Base-by-base conservation (phyloP, 2,329 filamentous ascomycete species). In the Fusarium phyllophilum region DNA sequence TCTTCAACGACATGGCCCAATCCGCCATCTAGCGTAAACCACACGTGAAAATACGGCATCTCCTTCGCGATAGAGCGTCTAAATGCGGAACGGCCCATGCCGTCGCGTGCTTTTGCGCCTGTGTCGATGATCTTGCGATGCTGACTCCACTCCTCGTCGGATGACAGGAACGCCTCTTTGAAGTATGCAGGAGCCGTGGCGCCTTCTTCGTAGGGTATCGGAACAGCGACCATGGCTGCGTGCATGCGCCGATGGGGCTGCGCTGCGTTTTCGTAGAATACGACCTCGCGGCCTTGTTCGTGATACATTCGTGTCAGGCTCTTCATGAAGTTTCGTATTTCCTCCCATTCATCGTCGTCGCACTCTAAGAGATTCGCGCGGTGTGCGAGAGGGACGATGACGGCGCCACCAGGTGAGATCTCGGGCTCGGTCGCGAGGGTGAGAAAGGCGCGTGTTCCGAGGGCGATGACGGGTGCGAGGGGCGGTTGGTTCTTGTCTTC, bases 241-340 rank as follows among this genome's bases (percentile, higher is more conserved):
- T 99, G 96, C 67, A 89, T 88, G 75, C 93, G 93, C 24, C 93
- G 88, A 7, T 93, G 89, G 3, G 95, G 95, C 20, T 90, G 86
- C 1, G 95, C 95, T 6, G 96, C 96, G 81, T 99, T 98, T 80
- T 99, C 96, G 86, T 99, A 99, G 84, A 99, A 99, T 72, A 99
- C 86, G 15, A 98, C 95, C 77, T 96, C 94, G 58, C 94, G 93
- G 17, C 95, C 95, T 82, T 97, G 94, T 48, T 95, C 93, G 84
- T 97, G 94, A 83, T 98, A 99, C 90, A 98, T 93, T 49, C 96
- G 91, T 9, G 93, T 98, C 26, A 99, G 87, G 66, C 91, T 93
- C 85, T 99, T 99, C 96, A 98, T 98, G 81, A 99, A 99, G 82
- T 99, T 99, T 76, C 96, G 93, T 11, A 99, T 92, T 83, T 99